A percentile compares a stretch with the other conserved stretches of the same genome.
Evolutionary conservation across 805 yeast genomes (phyloP).

Genomic region (Lachancea cidri): DNA sequence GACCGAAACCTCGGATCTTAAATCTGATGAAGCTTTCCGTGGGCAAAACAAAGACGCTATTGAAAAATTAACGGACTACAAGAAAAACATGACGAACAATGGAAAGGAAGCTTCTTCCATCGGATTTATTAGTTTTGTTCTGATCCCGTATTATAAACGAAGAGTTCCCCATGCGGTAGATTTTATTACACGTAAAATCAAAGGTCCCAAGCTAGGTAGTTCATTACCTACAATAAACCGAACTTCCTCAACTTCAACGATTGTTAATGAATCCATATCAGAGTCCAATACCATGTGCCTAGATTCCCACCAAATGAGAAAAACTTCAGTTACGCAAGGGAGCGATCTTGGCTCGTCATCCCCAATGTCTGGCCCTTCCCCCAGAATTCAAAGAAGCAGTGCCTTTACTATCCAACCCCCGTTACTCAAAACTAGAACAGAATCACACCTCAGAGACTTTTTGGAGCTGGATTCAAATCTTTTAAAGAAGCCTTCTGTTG

Average conservation of each 20-base stretch:
- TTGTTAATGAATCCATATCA: background rate
- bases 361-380: constrained; percentile 1
- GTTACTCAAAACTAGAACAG: constrained; percentile 14
- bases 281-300: background rate
- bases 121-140: constrained; percentile 47
- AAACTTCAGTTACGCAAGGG: background rate
- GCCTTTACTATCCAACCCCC: constrained; percentile 4
- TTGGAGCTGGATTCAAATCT: constrained; percentile 17
- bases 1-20: constrained; percentile 22
- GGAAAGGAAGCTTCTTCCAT: constrained; percentile 36
- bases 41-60: too few relatives aligned
- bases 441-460: constrained; percentile 25
- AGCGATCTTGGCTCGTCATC: background rate
- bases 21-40: too few relatives aligned
- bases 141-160: constrained; percentile 49
- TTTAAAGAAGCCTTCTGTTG: constrained; percentile 15
- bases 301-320: constrained; percentile 2
- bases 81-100: constrained; percentile 20
- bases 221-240: constrained; percentile 1
- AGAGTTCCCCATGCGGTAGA: constrained; percentile 44
- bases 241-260: background rate
- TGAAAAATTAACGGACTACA: constrained; percentile 19
- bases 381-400: constrained; percentile 9
- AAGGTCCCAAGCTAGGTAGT: constrained; percentile 40
- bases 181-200: constrained; percentile 43